Base-by-base conservation (phyloP, 441 rosid genomes). In the Flueggea neowawraea region DNA sequence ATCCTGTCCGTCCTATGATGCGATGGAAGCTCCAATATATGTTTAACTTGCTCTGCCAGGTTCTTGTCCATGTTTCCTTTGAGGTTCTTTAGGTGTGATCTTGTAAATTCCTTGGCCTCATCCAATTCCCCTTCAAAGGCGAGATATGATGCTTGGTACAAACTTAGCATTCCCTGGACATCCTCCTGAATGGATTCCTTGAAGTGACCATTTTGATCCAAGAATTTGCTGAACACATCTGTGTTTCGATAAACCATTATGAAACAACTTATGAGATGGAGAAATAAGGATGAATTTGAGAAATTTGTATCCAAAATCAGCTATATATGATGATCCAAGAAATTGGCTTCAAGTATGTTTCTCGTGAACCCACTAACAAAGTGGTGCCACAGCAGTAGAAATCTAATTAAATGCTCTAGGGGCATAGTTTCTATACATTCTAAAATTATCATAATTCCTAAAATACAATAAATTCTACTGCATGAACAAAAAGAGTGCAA, bases 11-110 rank as follows among this genome's bases (percentile, higher is more conserved):
- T 74, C 65, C 73, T 61, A 8, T 65, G 62, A 17, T 71, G 73
- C 49, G 73, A 54, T 3, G 85, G 89, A 31, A 70, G 63, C 48
- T 86, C 87, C 12, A 78, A 43, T 6, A 76, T 70, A 10, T 70
- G 80, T 4, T 6, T 53, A 36, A 76, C 56, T 17, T 52, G 56
- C 3, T 60, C 58, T 31, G 39, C 16, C 13, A 67, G 16, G 12
- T 32, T 43, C 16, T 53, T 28, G 28, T 48, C 31, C 11, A 17
- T n/a, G 2, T 33, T 12, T 10, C 11, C 13, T 5, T 32, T 3
- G 6, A 67, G 31, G 10, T 43, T 17, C 41, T 41, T 50, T 16
- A 84, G 75, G 52, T 71, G 58, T 36, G 10, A 32, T 41, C 33
- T 60, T 13, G 73, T 63, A 0, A 58, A 56, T 44, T 14, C 5